Conservation (phyloP, 495 filamentous ascomycete species). For the Entonaema liquescens region DNA sequence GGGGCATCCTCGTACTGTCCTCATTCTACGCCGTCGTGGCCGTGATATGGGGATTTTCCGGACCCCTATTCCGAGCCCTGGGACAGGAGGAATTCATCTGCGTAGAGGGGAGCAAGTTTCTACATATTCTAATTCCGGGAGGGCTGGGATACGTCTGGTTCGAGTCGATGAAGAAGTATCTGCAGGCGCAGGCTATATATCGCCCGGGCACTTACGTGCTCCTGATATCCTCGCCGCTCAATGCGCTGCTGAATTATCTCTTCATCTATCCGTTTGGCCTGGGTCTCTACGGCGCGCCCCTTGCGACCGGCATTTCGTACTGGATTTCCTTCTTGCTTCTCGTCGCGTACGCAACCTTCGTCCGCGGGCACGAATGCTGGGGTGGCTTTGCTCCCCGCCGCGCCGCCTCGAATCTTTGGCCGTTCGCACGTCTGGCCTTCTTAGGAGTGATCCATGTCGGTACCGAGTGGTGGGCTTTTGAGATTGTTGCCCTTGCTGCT, state of each 20-base stretch:
- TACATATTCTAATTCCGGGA: slow-evolving; percentile 81
- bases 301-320: slow-evolving; percentile 87
- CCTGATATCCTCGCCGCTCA: slow-evolving; percentile 82
- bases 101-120: slow-evolving; percentile 75
- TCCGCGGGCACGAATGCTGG: slow-evolving; percentile 81
- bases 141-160: slow-evolving; percentile 93
- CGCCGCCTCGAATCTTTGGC: slow-evolving; percentile 70
- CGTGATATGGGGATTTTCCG: slow-evolving; percentile 79
- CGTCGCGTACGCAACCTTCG: slow-evolving; percentile 76
- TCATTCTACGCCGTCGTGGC: slow-evolving; percentile 80
- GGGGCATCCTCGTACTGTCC: slow-evolving; percentile 77
- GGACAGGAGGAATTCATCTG: slow-evolving; percentile 85
- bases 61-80: slow-evolving; percentile 76
- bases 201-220: slow-evolving; percentile 87
- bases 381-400: slow-evolving; percentile 74
- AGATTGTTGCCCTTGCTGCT: slow-evolving; percentile 91
- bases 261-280: slow-evolving; percentile 77
- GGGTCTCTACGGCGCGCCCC: slow-evolving; percentile 79
- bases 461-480: slow-evolving; percentile 96
- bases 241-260: slow-evolving; percentile 78
- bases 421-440: slow-evolving; percentile 78
- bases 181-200: slow-evolving; percentile 93
- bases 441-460: slow-evolving; percentile 89
- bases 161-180: slow-evolving; percentile 89
- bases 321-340: slow-evolving; percentile 85